These are phyloP conservation scores for Fistulifera pelliculosa DNA, from an alignment of 108 stramenopile species.

Conservation along the genomic window DNA sequence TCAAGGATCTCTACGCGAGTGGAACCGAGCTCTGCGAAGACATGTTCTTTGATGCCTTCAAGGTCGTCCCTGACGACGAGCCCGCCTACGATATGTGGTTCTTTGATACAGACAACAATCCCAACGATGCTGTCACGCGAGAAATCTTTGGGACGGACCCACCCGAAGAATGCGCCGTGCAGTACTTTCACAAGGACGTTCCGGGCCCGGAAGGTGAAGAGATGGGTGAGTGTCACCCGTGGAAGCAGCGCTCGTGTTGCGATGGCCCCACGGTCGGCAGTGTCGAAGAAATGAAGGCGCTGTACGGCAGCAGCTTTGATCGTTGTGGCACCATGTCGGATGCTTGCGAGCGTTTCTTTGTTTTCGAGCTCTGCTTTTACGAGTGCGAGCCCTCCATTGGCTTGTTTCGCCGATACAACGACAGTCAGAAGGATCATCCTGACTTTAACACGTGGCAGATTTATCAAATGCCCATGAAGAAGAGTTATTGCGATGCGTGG, in stretches of 20 bases:
- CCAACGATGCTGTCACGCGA: conserved; percentile 4
- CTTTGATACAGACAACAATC: conserved; percentile 11
- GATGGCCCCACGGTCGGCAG: neutral
- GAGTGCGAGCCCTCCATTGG: neutral
- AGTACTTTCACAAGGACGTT: conserved; percentile 11
- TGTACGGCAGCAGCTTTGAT: no score
- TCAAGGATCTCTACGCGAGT: conserved; percentile 9
- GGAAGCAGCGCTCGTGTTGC: conserved; percentile 5
- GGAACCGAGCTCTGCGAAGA: conserved; percentile 10
- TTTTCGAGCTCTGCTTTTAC: no score
- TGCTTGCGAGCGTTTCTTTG: no score
- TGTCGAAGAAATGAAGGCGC: neutral
- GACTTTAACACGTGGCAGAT: conserved; percentile 22
- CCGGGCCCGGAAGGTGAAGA: conserved; percentile 9
- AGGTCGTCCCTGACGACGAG: conserved; percentile 6
- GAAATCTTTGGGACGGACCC: neutral
- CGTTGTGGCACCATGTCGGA: no score
- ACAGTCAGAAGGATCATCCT: conserved; percentile 1
- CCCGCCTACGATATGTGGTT: conserved; percentile 10
- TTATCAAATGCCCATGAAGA: conserved; percentile 20
- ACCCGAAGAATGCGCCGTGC: conserved; percentile 3
- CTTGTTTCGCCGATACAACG: conserved; percentile 3
- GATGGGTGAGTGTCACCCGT: conserved; percentile 7
- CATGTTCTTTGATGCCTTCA: conserved; percentile 7
- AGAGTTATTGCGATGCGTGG: conserved; percentile 22